phyloP scores from a whole-genome alignment of 116 monocot genomes.

The Iris pallida region DNA sequence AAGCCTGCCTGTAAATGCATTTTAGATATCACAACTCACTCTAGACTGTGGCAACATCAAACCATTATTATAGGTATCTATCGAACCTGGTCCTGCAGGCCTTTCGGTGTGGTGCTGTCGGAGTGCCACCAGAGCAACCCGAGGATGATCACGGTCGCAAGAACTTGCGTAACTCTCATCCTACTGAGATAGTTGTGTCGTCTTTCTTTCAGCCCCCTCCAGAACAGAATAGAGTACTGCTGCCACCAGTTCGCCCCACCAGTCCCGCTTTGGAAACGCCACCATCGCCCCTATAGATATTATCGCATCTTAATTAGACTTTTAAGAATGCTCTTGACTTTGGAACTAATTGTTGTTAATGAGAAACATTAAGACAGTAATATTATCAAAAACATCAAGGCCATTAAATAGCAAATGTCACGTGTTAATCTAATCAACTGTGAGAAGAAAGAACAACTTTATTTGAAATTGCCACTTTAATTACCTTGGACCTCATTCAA shows the following conservation, averaged over 20 bases:
- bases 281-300: too few species aligned
- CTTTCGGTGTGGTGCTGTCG: constrained; percentile 39
- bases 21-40: neutral
- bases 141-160: constrained; percentile 65
- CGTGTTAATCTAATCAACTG: too few species aligned
- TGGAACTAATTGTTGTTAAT: too few species aligned
- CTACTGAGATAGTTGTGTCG: constrained; percentile 67
- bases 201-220: constrained; percentile 69
- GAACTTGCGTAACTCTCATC: constrained; percentile 80
- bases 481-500: too few species aligned
- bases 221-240: constrained; percentile 61
- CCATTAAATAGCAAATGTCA: too few species aligned
- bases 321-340: too few species aligned
- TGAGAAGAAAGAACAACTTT: too few species aligned
- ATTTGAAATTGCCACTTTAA: too few species aligned
- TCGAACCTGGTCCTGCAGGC: constrained; percentile 86
- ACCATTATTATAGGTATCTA: constrained; percentile 9
- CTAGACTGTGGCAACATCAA: too few species aligned
- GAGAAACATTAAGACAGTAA: too few species aligned
- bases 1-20: constrained; percentile 53
- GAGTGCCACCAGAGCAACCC: constrained; percentile 87
- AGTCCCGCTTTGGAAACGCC: constrained; percentile 49
- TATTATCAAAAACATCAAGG: too few species aligned
- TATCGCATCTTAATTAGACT: too few species aligned
- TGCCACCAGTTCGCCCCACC: constrained; percentile 79